A percentile compares a stretch with the other conserved stretches of the same genome.
These are phyloP conservation scores for Mucor mucedo DNA, from an alignment of 371 early-diverging fungal species.

Conservation along the genomic window DNA sequence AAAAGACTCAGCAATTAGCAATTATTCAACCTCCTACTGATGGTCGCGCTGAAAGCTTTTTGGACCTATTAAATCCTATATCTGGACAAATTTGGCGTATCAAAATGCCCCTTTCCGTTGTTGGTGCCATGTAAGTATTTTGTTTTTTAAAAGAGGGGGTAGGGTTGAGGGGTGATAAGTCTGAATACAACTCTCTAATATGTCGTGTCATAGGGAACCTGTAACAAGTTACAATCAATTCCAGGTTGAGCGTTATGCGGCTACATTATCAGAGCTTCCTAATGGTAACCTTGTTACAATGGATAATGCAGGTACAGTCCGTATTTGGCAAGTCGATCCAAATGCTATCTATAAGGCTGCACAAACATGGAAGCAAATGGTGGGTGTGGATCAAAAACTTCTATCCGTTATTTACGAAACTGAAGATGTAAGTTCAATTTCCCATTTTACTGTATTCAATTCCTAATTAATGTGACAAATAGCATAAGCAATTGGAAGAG, in stretches of 20 bases:
- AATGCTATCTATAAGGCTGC: constrained; percentile 63
- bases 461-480: neutral
- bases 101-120: constrained; percentile 64
- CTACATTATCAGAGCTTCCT: constrained; percentile 67
- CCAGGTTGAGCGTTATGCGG: constrained; percentile 58
- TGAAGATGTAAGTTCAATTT: constrained; percentile 31
- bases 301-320: constrained; percentile 68
- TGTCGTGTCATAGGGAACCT: constrained; percentile 31
- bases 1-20: constrained; percentile 61
- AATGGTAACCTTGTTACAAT: constrained; percentile 71
- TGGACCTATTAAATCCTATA: constrained; percentile 66
- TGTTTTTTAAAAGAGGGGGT: neutral
- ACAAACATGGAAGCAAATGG: constrained; percentile 77
- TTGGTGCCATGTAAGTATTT: constrained; percentile 38
- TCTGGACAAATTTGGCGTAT: constrained; percentile 66
- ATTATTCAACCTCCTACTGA: constrained; percentile 59
- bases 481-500: constrained; percentile 15
- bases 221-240: constrained; percentile 51
- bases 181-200: too few species aligned
- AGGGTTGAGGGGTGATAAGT: too few species aligned
- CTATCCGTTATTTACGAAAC: constrained; percentile 72
- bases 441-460: neutral
- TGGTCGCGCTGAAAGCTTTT: constrained; percentile 64
- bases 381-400: constrained; percentile 70
- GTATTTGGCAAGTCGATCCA: constrained; percentile 73